Evolutionary conservation across 2,329 filamentous ascomycete species (phyloP), one percentile per base, ranked within the genome.

Genomic region (Lasiodiplodia theobromae): DNA sequence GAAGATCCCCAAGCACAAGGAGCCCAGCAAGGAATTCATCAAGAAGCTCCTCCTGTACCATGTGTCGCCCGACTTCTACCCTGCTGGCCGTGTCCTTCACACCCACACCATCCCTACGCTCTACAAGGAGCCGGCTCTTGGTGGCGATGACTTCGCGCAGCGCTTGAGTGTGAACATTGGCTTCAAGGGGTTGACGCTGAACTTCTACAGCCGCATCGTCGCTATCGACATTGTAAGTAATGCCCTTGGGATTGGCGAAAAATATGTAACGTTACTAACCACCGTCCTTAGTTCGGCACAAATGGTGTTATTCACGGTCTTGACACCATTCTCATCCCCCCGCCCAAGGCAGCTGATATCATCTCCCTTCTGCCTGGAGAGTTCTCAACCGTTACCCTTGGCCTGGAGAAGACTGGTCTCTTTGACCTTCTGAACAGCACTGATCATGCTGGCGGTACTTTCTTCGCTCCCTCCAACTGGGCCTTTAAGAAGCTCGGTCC

Each of bases 231-330:
- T 96, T 73, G 89, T 92, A 82, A 71, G 86, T 79, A 14, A 38
- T 31, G 16, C 11, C 5, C 16, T 16, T 12, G 8, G 5, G 69
- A 6, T 28, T 5, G 70, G 34, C 34, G 28, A 28, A 34, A 44
- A 52, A 58, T 52, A 2, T 47, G 8, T 10, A 47, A 23, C 10
- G 2, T 2, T 38, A 44, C 40, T 69, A 28, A 66, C 23, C n/a
- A 31, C 23, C 56, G 65, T 23, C 23, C 11, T 16, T 23, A 91
- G 89, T 85, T 87, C 76, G 91, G 89, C 51, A 90, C 87, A 70
- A 97, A 97, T 76, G 94, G 94, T 52, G 84, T 96, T 49, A 88
- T 96, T 71, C 94, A 97, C 79, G 91, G 87, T 54, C 82, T 97
- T 66, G 88, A 94, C 81, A 85, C 83, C 70, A 83, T 96, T 67